Evolutionary conservation across 1,284 basidiomycete genomes (phyloP).

Genomic region (Heterobasidion annosum): DNA sequence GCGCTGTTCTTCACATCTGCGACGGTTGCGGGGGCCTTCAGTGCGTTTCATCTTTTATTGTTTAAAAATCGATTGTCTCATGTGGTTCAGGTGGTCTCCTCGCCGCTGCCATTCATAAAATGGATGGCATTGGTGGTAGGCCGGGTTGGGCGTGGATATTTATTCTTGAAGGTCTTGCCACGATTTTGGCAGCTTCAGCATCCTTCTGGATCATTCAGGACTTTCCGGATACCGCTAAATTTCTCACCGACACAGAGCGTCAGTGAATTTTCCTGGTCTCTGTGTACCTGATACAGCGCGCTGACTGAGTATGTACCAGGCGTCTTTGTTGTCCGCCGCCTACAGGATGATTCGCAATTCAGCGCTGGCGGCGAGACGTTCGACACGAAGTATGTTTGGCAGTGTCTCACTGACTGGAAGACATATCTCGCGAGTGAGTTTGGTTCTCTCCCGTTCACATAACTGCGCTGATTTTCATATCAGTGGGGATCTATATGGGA

Average conservation of each 20-base stretch:
- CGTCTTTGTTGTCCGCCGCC: slow-evolving; percentile 34
- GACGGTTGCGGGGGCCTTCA: slow-evolving; percentile 63
- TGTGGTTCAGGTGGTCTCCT: slow-evolving; percentile 43
- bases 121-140: slow-evolving; percentile 58
- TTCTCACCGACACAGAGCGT: slow-evolving; percentile 42
- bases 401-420: slow-evolving; percentile 42
- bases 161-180: slow-evolving; percentile 69
- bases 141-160: slow-evolving; percentile 63
- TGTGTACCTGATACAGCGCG: background rate
- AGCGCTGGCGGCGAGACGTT: slow-evolving; percentile 41
- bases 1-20: slow-evolving; percentile 69
- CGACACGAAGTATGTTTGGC: slow-evolving; percentile 33
- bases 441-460: background rate
- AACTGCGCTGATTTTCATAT: background rate
- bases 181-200: slow-evolving; percentile 39
- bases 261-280: slow-evolving; percentile 6
- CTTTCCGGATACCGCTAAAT: slow-evolving; percentile 52
- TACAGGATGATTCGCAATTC: slow-evolving; percentile 38
- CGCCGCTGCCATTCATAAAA: slow-evolving; percentile 58
- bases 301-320: slow-evolving; percentile 16
- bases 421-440: slow-evolving; percentile 37
- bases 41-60: slow-evolving; percentile 21
- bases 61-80: background rate
- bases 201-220: slow-evolving; percentile 52
- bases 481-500: slow-evolving; percentile 40